A percentile compares a stretch with the other conserved stretches of the same genome.
phyloP scores from a whole-genome alignment of 768 basidiomycete genomes.

The Hygrophorus pudorinus region DNA sequence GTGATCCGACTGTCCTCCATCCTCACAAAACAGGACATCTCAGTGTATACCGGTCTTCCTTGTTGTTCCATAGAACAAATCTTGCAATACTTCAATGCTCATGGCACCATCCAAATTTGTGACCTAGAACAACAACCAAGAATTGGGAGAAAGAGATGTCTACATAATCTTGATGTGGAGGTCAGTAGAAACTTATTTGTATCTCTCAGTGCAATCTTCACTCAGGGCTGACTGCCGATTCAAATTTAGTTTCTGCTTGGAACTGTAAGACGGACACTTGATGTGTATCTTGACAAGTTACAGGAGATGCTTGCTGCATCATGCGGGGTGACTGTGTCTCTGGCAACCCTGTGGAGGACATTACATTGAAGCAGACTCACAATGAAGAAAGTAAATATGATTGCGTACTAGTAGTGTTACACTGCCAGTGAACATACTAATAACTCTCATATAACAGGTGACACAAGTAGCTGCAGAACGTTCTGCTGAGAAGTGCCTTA shows the following conservation, averaged over 20 bases:
- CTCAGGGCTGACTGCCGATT: neutral
- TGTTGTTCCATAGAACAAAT: too few relatives aligned
- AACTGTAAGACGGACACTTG: neutral
- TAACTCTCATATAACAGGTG: neutral
- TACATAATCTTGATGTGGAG: slow-evolving; percentile 6
- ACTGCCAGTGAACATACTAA: neutral
- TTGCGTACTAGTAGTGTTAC: too few relatives aligned
- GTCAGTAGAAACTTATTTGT: too few relatives aligned
- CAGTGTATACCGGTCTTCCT: too few relatives aligned
- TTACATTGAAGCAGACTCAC: slow-evolving; percentile 10
- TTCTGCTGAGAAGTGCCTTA: slow-evolving; percentile 2
- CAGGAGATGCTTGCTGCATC: neutral
- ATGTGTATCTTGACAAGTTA: neutral
- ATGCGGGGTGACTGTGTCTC: slow-evolving; percentile 4
- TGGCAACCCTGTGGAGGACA: slow-evolving; percentile 10
- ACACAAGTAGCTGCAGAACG: slow-evolving; percentile 3
- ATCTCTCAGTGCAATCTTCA: neutral
- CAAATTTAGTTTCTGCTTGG: neutral
- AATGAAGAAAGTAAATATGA: slow-evolving; percentile 13
- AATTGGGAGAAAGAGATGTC: neutral
- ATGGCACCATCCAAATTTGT: too few relatives aligned
- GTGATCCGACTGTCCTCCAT: too few relatives aligned
- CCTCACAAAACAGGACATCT: too few relatives aligned
- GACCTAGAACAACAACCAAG: slow-evolving; percentile 3
- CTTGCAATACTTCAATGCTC: too few relatives aligned